A percentile compares a stretch with the other conserved stretches of the same genome.
These are phyloP conservation scores for Chionographis japonica DNA, from an alignment of 106 monocot genomes.

Conservation along the genomic window DNA sequence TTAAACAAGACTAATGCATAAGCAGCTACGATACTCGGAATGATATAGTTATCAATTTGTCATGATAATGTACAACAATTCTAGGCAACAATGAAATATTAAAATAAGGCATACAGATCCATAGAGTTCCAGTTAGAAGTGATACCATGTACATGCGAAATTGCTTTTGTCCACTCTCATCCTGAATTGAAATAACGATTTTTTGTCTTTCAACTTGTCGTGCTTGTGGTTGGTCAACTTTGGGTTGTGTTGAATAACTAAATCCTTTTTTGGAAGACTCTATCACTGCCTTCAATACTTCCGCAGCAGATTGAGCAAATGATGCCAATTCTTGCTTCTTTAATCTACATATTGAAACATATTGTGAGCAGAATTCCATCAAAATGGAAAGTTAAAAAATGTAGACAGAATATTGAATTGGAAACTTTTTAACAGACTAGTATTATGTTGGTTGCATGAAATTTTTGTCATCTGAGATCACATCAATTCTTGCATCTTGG, in stretches of 20 bases:
- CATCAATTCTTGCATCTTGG: too few relatives aligned
- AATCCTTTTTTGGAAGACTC: constrained; percentile 40
- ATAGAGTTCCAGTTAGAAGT: background rate
- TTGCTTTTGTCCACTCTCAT: constrained; percentile 63
- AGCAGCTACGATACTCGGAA: too few relatives aligned
- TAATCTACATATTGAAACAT: constrained; percentile 29
- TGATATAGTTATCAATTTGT: too few relatives aligned
- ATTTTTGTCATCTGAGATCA: too few relatives aligned
- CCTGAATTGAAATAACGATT: constrained; percentile 79
- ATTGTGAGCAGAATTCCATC: background rate
- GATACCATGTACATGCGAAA: constrained; percentile 72
- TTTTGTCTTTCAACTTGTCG: constrained; percentile 43
- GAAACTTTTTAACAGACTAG: too few relatives aligned
- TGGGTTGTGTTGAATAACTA: constrained; percentile 13
- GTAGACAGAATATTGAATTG: background rate
- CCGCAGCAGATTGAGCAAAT: constrained; percentile 44
- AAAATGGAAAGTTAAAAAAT: background rate
- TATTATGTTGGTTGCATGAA: background rate
- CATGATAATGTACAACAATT: background rate
- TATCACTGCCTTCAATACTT: constrained; percentile 39
- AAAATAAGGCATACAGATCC: background rate
- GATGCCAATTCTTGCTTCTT: constrained; percentile 53
- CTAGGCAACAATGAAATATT: too few relatives aligned
- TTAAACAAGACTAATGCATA: too few relatives aligned
- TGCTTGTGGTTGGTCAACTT: constrained; percentile 21